Evolutionary conservation across 78 protist genomes (phyloP), one percentile per base, ranked within the genome.

Genomic region (Dictyostelium intermedium): DNA sequence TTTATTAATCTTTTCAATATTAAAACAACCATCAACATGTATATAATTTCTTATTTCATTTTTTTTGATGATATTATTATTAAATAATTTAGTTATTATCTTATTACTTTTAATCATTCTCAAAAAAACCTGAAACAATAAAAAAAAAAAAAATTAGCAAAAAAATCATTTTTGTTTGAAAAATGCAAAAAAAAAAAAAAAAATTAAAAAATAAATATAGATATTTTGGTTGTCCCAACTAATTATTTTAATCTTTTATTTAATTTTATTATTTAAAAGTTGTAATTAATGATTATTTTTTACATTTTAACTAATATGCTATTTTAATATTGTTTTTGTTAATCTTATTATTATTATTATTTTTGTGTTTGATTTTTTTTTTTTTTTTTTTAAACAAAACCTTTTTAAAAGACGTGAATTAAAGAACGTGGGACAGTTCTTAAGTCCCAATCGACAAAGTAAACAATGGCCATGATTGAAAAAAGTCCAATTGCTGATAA

Each of bases 381-480:
- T 60, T 3, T 61, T 61, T 30, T n/a, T n/a, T n/a, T n/a, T n/a
- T n/a, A n/a, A n/a, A n/a, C n/a, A n/a, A n/a, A 2, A 3, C 4
- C 2, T 27, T 14, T 30, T 70, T 89, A 89, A 56, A 89, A 89
- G 7, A 89, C 94, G 39, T 80, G 79, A 47, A 89, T 89, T 20
- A 80, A 66, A 35, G 94, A 63, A 70, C 94, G 69, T 45, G 94
- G 94, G 41, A 70, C 82, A 14, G 47, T 35, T 41, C 87, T 43
- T 14, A 89, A 80, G 27, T 89, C 94, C 39, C 72, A 89, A 80
- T 89, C 94, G n/a, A 89, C 73, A 41, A 89, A 89, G 25, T 89
- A 89, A 35, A 89, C 94, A 5, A 89, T 45, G 0, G 94, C 66
- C 86, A 89, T 80, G 5, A 89, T 66, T 4, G 94, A 79, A 61